These are phyloP conservation scores for Blastocrithidia nonstop DNA, from an alignment of 208 protist genomes.

Conservation along the genomic window DNA sequence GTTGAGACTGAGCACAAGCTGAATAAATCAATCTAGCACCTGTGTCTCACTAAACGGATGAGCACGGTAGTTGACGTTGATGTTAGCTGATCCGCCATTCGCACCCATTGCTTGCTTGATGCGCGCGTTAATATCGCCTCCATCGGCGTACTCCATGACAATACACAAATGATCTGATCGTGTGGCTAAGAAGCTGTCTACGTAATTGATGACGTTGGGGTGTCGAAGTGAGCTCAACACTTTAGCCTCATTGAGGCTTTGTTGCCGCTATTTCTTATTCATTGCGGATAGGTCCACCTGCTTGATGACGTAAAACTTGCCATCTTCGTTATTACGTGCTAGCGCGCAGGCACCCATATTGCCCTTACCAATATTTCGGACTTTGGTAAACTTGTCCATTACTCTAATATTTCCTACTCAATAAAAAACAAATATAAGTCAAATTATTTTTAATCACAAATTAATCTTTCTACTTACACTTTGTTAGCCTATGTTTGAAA, in stretches of 20 bases:
- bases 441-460: background rate
- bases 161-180: conserved; percentile 85
- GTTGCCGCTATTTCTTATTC: conserved; percentile 78
- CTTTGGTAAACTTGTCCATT: conserved; percentile 87
- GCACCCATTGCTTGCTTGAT: conserved; percentile 71
- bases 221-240: conserved; percentile 81
- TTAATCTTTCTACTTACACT: background rate
- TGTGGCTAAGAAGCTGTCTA: conserved; percentile 83
- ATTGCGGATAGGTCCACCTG: conserved; percentile 82
- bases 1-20: conserved; percentile 80
- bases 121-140: conserved; percentile 62
- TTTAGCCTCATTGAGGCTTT: conserved; percentile 85
- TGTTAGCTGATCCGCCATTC: too few species aligned
- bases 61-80: too few species aligned
- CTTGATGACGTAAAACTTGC: conserved; percentile 88
- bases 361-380: conserved; percentile 86
- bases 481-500: background rate
- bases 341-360: conserved; percentile 89
- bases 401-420: too few species aligned
- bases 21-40: conserved; percentile 80
- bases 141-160: conserved; percentile 87
- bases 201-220: conserved; percentile 91
- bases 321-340: conserved; percentile 83
- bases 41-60: conserved; percentile 78
- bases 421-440: too few species aligned